A percentile compares a stretch with the other conserved stretches of the same genome.
phyloP scores from a whole-genome alignment of 495 filamentous ascomycete species.

The Pyrenopolyporus hunteri region DNA sequence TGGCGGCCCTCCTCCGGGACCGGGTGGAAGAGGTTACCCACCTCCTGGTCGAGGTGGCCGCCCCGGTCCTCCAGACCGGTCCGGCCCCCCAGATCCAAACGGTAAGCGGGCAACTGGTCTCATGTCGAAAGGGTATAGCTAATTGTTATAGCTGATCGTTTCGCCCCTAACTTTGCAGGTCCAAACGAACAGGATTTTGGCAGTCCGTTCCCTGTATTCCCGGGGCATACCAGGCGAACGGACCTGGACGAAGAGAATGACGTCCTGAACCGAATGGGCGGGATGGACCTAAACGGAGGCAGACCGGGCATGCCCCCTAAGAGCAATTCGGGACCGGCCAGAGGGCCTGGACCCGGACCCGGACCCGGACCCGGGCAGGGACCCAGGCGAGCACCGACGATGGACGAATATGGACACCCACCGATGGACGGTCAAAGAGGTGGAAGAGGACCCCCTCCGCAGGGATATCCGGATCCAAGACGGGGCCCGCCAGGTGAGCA shows the following conservation, averaged over 20 bases:
- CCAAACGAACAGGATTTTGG: constrained; percentile 64
- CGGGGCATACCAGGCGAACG: constrained; percentile 55
- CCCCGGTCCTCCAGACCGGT: constrained; percentile 46
- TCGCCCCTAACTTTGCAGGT: constrained; percentile 40
- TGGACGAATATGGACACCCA: constrained; percentile 44
- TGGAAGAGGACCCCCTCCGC: constrained; percentile 44
- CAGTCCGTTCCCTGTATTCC: constrained; percentile 72
- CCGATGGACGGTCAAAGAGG: constrained; percentile 45
- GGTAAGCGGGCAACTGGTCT: constrained; percentile 36
- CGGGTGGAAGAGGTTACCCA: constrained; percentile 50
- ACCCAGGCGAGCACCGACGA: constrained; percentile 44
- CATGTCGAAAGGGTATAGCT: constrained; percentile 6
- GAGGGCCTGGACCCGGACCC: constrained; percentile 42
- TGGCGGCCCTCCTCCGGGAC: constrained; percentile 44
- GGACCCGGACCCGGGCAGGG: constrained; percentile 41
- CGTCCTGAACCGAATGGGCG: constrained; percentile 61
- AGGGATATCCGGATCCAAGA: constrained; percentile 50
- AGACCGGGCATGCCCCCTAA: constrained; percentile 29
- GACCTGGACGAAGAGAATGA: constrained; percentile 53
- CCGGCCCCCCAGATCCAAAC: constrained; percentile 40
- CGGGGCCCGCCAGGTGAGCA: constrained; percentile 48
- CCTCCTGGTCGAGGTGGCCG: constrained; percentile 48
- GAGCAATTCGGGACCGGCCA: constrained; percentile 35
- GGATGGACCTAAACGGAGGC: constrained; percentile 61
- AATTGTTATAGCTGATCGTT: constrained; percentile 40